Conservation (phyloP, 1,139 yeast species). For the Yamadazyma diddensiae region DNA sequence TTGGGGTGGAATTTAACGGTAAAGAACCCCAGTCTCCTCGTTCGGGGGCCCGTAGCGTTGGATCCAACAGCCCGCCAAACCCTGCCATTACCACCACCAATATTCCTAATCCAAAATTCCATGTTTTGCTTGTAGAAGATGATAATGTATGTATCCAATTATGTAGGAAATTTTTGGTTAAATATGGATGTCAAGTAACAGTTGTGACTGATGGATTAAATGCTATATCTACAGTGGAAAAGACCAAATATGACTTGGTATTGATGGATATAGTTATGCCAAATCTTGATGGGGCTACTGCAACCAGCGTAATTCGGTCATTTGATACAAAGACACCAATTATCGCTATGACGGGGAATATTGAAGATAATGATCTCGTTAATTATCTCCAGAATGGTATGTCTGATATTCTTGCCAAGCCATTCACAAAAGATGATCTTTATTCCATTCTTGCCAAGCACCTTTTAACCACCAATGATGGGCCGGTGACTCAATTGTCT, state of each 20-base stretch:
- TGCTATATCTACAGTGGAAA: slow-evolving; percentile 80
- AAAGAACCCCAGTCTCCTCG: slow-evolving; percentile 1
- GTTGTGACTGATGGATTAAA: slow-evolving; percentile 90
- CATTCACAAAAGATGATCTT: slow-evolving; percentile 83
- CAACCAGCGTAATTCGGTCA: slow-evolving; percentile 79
- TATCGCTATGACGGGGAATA: slow-evolving; percentile 91
- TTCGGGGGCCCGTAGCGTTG: slow-evolving; percentile 2
- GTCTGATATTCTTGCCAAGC: slow-evolving; percentile 89
- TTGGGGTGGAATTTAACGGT: too few relatives aligned
- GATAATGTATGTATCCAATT: slow-evolving; percentile 79
- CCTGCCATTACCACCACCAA: slow-evolving; percentile 27
- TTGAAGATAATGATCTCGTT: slow-evolving; percentile 74
- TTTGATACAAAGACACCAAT: slow-evolving; percentile 85
- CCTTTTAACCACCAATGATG: slow-evolving; percentile 27
- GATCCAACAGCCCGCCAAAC: slow-evolving; percentile 6
- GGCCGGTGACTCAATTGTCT: slow-evolving; percentile 6
- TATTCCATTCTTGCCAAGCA: slow-evolving; percentile 74
- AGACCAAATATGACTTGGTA: slow-evolving; percentile 74
- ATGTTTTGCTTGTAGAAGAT: slow-evolving; percentile 81
- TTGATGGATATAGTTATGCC: slow-evolving; percentile 96
- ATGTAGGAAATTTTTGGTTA: slow-evolving; percentile 73
- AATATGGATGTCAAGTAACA: slow-evolving; percentile 90
- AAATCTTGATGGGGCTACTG: slow-evolving; percentile 89
- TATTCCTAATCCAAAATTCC: slow-evolving; percentile 49
- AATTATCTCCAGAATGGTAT: slow-evolving; percentile 85